A percentile compares a stretch with the other conserved stretches of the same genome.
Conservation (phyloP, 768 basidiomycete species). For the Russula brevipes region DNA sequence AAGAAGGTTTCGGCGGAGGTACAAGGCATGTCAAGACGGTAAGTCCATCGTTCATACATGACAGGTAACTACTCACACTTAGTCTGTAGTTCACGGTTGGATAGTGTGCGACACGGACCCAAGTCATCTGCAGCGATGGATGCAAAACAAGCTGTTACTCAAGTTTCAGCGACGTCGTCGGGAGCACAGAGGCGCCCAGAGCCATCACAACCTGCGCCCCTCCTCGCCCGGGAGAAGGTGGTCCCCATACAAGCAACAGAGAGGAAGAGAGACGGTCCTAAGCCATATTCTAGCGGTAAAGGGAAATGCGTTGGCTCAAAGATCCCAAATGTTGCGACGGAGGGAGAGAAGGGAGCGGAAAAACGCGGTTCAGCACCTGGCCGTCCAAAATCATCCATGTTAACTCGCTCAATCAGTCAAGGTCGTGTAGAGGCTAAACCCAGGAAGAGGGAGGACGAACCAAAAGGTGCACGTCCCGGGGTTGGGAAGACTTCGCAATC, state of each 20-base stretch:
- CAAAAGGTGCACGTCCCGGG: neutral
- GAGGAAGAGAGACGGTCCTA: neutral
- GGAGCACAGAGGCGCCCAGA: neutral
- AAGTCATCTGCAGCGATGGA: constrained; percentile 7
- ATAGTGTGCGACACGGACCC: constrained; percentile 19
- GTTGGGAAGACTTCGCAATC: constrained; percentile 3
- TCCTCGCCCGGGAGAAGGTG: neutral
- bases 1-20: neutral
- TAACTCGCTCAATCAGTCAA: constrained; percentile 4
- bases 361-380: neutral
- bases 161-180: neutral
- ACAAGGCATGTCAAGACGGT: neutral
- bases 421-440: neutral
- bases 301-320: neutral
- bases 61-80: neutral
- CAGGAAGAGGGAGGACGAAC: neutral
- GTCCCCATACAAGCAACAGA: neutral
- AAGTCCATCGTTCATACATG: neutral
- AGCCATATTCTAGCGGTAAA: neutral
- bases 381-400: constrained; percentile 5
- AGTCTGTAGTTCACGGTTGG: constrained; percentile 7
- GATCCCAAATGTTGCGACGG: neutral
- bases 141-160: constrained; percentile 14
- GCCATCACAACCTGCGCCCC: neutral
- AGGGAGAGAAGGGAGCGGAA: neutral